These are phyloP conservation scores for Chytriomyces sp. DNA, from an alignment of 192 early-diverging fungal genomes.

Conservation along the genomic window DNA sequence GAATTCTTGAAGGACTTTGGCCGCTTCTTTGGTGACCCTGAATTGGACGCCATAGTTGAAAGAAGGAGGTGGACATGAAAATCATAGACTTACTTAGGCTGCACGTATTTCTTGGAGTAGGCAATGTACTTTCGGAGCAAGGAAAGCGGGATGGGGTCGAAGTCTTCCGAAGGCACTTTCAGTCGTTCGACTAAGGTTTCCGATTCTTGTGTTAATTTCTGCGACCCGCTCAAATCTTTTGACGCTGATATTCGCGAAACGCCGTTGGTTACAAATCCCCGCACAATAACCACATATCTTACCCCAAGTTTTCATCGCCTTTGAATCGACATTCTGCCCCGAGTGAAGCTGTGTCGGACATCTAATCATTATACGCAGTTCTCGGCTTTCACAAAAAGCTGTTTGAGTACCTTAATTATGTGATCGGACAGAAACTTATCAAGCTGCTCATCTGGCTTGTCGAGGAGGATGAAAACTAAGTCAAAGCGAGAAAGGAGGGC, in stretches of 20 bases:
- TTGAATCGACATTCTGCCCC: conserved; percentile 29
- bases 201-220: neutral
- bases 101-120: conserved; percentile 77
- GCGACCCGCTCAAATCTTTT: neutral
- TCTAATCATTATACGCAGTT: neutral
- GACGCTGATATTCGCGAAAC: neutral
- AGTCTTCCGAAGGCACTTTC: conserved; percentile 49
- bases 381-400: conserved; percentile 8
- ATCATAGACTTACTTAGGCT: conserved; percentile 52
- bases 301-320: neutral
- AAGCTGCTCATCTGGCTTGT: conserved; percentile 77
- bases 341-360: conserved; percentile 38
- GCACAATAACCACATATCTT: neutral
- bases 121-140: conserved; percentile 83
- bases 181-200: conserved; percentile 46
- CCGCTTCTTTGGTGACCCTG: conserved; percentile 62
- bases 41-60: neutral
- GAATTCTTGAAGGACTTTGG: conserved; percentile 64
- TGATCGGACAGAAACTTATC: conserved; percentile 79
- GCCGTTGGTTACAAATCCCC: neutral
- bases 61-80: conserved; percentile 22
- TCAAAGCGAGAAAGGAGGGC: conserved; percentile 81
- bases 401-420: conserved; percentile 64
- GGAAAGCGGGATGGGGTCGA: conserved; percentile 64
- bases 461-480: conserved; percentile 79